Base-by-base conservation (phyloP, 2,329 filamentous ascomycete genomes). In the Zymoseptoria tritici region DNA sequence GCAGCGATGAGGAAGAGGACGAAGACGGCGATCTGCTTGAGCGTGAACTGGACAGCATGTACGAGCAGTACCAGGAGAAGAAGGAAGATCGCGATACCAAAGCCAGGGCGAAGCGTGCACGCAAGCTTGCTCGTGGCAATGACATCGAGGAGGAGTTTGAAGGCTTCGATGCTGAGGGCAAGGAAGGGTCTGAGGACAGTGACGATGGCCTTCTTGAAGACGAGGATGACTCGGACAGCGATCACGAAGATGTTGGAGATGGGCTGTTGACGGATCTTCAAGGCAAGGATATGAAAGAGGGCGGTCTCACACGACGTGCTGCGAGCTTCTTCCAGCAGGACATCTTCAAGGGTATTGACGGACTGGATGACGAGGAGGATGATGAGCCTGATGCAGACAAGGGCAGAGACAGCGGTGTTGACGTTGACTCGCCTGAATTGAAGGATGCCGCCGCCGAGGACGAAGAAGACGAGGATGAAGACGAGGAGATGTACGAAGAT, bases 291-390 rank as follows among this genome's bases (percentile, higher is more conserved):
- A 74, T 77, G 7, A 79, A 78, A 54, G 52, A 66, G 36, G 67
- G 64, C 26, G 86, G 83, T 9, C 79, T 97, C n/a, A 96, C 91
- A 2, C 92, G 87, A 73, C 85, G 91, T 64, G 94, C 94, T 8
- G 84, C 87, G 9, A 83, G 88, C 62, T 99, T 99, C 77, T 99
- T 99, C 74, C 88, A 89, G 68, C 93, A 97, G 72, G 92, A 97
- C 66, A 88, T 99, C 49, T 99, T 99, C 79, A 86, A 92, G 66
- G 90, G 86, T 49, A 85, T 97, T 57, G 84, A 85, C 21, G 89
- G 84, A 0, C 74, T 88, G 20, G 77, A 87, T 2, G 75, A 77
- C 9, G 77, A 77, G 3, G 74, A 76, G 3, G 72, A 72, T 11
- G 68, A 66, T 4, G 66, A 70, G 19, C 54, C 60, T 13, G 73